Conservation (phyloP, 768 basidiomycete genomes). For the Crassisporium funariophilum region DNA sequence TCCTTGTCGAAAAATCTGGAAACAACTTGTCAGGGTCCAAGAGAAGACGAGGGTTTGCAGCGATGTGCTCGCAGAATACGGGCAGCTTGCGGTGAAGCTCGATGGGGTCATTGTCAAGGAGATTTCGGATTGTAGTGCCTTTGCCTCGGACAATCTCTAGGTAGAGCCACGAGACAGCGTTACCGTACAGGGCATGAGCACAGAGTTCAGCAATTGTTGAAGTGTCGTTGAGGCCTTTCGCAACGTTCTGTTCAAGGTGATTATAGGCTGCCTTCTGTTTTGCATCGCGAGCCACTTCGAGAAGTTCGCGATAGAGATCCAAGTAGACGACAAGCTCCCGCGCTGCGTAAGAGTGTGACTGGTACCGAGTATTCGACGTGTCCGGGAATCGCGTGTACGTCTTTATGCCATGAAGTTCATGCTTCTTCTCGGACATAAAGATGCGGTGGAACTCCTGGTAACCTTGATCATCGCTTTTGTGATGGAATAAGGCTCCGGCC, state of each 20-base stretch:
- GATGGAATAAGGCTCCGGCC: slow-evolving; percentile 26
- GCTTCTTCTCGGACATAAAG: slow-evolving; percentile 15
- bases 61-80: slow-evolving; percentile 15
- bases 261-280: slow-evolving; percentile 17
- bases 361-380: slow-evolving; percentile 24
- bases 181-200: slow-evolving; percentile 20
- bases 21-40: slow-evolving; percentile 1
- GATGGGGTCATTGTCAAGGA: slow-evolving; percentile 14
- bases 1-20: slow-evolving; percentile 3
- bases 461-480: slow-evolving; percentile 31
- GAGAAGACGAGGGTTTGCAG: slow-evolving; percentile 14
- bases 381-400: slow-evolving; percentile 19
- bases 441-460: slow-evolving; percentile 15
- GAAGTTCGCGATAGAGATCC: slow-evolving; percentile 12
- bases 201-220: slow-evolving; percentile 23
- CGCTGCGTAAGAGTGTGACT: slow-evolving; percentile 18
- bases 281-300: slow-evolving; percentile 15
- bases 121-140: slow-evolving; percentile 11
- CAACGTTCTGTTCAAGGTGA: slow-evolving; percentile 25
- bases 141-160: slow-evolving; percentile 17
- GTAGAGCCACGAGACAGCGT: slow-evolving; percentile 26
- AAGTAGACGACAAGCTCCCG: slow-evolving; percentile 15
- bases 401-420: slow-evolving; percentile 6
- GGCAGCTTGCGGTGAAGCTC: slow-evolving; percentile 19
- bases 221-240: slow-evolving; percentile 19